These are phyloP conservation scores for Tetracladium maxilliforme DNA, from an alignment of 2,329 filamentous ascomycete species.

Conservation along the genomic window DNA sequence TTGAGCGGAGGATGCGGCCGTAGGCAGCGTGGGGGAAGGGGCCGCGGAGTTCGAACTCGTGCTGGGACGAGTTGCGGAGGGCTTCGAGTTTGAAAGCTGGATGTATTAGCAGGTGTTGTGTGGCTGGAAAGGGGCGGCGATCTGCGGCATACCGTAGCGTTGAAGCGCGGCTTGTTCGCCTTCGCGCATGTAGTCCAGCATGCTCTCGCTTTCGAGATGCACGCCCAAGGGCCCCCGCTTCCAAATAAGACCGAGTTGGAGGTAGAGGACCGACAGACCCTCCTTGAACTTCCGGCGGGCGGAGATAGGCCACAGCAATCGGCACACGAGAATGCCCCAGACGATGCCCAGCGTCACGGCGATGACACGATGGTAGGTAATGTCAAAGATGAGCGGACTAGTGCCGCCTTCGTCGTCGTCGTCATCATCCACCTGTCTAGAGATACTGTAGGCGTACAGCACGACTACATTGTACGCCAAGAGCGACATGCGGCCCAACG, in stretches of 20 bases:
- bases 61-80: conserved; percentile 57
- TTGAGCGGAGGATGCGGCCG: conserved; percentile 61
- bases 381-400: conserved; percentile 73
- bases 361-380: conserved; percentile 74
- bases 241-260: conserved; percentile 94
- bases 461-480: conserved; percentile 93
- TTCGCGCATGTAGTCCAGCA: conserved; percentile 67
- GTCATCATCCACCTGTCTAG: conserved; percentile 63
- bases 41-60: conserved; percentile 77
- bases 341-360: conserved; percentile 76
- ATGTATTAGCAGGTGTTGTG: no score
- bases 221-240: conserved; percentile 77
- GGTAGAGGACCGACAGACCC: conserved; percentile 77
- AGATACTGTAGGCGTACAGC: conserved; percentile 84
- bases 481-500: conserved; percentile 84
- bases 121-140: no score
- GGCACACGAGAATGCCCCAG: conserved; percentile 84
- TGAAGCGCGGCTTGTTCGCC: conserved; percentile 79
- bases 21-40: conserved; percentile 70
- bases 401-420: conserved; percentile 81
- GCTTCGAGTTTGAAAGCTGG: conserved; percentile 53
- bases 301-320: conserved; percentile 86
- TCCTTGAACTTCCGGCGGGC: conserved; percentile 79
- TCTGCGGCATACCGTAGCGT: conserved; percentile 49
- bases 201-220: conserved; percentile 42